Evolutionary conservation across 148 eudicot genomes (phyloP).

Genomic region (Drosera capensis): DNA sequence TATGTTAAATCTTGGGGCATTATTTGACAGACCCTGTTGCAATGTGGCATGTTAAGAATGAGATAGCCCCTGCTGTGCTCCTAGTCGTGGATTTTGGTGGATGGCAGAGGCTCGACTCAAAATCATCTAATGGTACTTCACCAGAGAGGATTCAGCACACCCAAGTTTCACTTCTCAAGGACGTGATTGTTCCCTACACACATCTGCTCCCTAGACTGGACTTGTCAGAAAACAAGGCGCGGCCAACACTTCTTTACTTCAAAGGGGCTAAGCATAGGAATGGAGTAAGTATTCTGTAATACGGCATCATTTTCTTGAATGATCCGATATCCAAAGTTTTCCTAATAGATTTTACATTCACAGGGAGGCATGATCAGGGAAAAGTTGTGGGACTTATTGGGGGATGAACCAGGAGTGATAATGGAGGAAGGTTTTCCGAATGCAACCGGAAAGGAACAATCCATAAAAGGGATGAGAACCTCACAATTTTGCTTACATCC

Average conservation of each 20-base stretch:
- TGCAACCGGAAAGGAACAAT: conserved; percentile 81
- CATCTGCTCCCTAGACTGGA: conserved; percentile 55
- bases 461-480: conserved; percentile 74
- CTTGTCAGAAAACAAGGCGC: conserved; percentile 47
- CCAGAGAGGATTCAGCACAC: conserved; percentile 71
- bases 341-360: neutral
- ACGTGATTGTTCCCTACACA: conserved; percentile 82
- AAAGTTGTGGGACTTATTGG: conserved; percentile 71
- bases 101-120: conserved; percentile 74
- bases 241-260: conserved; percentile 70
- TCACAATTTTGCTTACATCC: conserved; percentile 94
- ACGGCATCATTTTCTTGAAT: too few species aligned
- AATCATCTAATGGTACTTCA: conserved; percentile 42
- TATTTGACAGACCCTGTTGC: conserved; percentile 99
- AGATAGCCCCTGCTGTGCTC: conserved; percentile 76
- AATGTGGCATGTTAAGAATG: conserved; percentile 86
- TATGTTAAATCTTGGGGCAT: conserved; percentile 87
- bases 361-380: conserved; percentile 85
- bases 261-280: conserved; percentile 98
- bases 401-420: conserved; percentile 48
- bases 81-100: conserved; percentile 99
- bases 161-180: conserved; percentile 84
- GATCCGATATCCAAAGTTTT: neutral
- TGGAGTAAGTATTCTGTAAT: conserved; percentile 68
- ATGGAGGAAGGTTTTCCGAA: conserved; percentile 98